Percentiles rank a stretch among this genome's conserved stretches.
Evolutionary conservation across 805 yeast species (phyloP).

Genomic region (Ogataea zsoltii): DNA sequence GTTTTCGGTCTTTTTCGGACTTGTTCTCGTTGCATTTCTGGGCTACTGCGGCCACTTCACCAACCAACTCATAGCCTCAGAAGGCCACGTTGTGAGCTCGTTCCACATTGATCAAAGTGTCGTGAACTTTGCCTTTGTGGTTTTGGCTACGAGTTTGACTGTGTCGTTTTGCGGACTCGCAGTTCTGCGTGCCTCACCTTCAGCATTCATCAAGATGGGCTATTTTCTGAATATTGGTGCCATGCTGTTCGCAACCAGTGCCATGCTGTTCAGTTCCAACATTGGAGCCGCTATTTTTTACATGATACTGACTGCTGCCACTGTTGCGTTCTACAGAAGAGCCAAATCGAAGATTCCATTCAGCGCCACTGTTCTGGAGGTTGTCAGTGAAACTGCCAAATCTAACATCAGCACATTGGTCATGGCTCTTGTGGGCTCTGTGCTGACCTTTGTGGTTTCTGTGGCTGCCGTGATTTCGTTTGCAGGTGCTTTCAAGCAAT

Average conservation of each 20-base stretch:
- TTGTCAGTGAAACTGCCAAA: constrained; percentile 68
- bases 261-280: no score
- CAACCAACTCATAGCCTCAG: neutral
- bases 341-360: constrained; percentile 26
- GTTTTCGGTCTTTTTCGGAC: constrained; percentile 51
- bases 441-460: constrained; percentile 6
- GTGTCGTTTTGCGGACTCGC: neutral
- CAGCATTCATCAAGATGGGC: constrained; percentile 8
- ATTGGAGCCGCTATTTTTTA: no score
- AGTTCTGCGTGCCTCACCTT: constrained; percentile 4
- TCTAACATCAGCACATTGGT: constrained; percentile 62
- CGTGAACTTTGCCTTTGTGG: neutral
- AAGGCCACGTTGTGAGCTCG: neutral
- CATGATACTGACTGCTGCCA: constrained; percentile 7
- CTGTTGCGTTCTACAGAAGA: constrained; percentile 13
- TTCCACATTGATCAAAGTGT: neutral
- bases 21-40: constrained; percentile 15
- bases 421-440: constrained; percentile 8
- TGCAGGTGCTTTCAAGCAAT: constrained; percentile 6
- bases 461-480: constrained; percentile 1
- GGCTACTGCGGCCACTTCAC: constrained; percentile 10
- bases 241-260: no score
- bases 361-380: constrained; percentile 24
- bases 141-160: neutral
- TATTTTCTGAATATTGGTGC: constrained; percentile 17